Conservation (phyloP, 2,329 filamentous ascomycete species). For the Microsporum audouinii region DNA sequence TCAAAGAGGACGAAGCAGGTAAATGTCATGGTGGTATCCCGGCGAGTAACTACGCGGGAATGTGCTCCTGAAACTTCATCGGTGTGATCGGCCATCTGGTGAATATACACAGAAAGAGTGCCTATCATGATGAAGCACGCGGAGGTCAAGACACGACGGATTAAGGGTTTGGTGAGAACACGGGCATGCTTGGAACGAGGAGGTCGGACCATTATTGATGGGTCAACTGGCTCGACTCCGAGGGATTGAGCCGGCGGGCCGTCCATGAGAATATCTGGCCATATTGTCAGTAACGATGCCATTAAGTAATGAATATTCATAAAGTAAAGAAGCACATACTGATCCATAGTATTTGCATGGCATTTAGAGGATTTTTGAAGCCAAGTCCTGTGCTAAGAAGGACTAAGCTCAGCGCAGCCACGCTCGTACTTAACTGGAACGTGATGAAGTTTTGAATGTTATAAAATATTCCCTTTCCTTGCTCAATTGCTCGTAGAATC, state of each 20-base stretch:
- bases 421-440: conserved; percentile 94
- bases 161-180: conserved; percentile 73
- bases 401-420: conserved; percentile 81
- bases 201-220: conserved; percentile 82
- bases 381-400: conserved; percentile 85
- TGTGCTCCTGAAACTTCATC: conserved; percentile 31
- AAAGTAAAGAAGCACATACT: conserved; percentile 50
- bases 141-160: conserved; percentile 75
- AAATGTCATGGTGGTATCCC: conserved; percentile 98
- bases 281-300: not conserved
- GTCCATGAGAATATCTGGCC: conserved; percentile 94
- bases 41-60: conserved; percentile 63
- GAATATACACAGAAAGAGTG: conserved; percentile 81
- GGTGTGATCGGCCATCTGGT: conserved; percentile 73
- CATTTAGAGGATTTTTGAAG: conserved; percentile 90
- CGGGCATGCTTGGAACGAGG: conserved; percentile 78
- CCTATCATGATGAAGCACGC: conserved; percentile 84
- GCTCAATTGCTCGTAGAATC: conserved; percentile 89
- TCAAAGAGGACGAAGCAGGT: conserved; percentile 98
- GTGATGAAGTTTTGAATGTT: conserved; percentile 99
- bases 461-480: conserved; percentile 98
- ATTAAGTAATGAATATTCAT: not conserved
- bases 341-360: conserved; percentile 99
- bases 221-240: conserved; percentile 88
- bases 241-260: conserved; percentile 94